Conservation (phyloP, 2,329 filamentous ascomycete genomes). For the Stemphylium beticola region DNA sequence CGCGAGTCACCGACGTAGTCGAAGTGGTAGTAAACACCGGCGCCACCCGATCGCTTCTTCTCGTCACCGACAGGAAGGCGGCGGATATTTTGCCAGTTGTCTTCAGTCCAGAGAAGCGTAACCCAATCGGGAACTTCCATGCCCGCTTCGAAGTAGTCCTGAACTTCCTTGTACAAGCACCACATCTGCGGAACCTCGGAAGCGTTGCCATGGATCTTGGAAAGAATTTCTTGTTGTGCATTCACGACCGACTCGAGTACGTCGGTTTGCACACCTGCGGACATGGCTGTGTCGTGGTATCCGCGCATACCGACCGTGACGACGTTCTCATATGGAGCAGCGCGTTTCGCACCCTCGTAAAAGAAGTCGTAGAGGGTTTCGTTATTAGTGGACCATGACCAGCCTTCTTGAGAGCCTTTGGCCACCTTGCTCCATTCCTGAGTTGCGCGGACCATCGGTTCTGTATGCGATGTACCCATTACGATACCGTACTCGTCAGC, state of each 20-base stretch:
- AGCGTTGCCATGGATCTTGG: conserved; percentile 60
- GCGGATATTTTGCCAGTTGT: conserved; percentile 72
- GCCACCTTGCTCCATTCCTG: conserved; percentile 57
- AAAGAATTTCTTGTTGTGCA: conserved; percentile 65
- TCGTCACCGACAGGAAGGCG: conserved; percentile 67
- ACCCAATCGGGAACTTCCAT: conserved; percentile 69
- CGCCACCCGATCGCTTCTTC: conserved; percentile 64
- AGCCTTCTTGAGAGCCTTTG: conserved; percentile 59
- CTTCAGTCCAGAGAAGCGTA: conserved; percentile 72
- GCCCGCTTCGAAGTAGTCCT: conserved; percentile 70
- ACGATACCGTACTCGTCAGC: conserved; percentile 78
- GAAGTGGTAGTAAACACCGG: conserved; percentile 71
- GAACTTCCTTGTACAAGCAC: conserved; percentile 78
- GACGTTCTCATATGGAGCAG: conserved; percentile 69
- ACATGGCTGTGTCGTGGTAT: conserved; percentile 68
- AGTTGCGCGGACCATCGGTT: conserved; percentile 70
- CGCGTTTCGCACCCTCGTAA: conserved; percentile 68
- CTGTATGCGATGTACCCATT: conserved; percentile 74
- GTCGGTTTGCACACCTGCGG: conserved; percentile 62
- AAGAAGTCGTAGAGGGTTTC: conserved; percentile 72
- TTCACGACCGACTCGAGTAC: conserved; percentile 67
- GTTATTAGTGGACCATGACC: conserved; percentile 75
- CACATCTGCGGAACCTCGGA: conserved; percentile 70
- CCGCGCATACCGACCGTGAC: conserved; percentile 75
- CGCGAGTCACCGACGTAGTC: conserved; percentile 68